Conservation (phyloP, 1,284 basidiomycete genomes). For the Ganoderma lingzhi region DNA sequence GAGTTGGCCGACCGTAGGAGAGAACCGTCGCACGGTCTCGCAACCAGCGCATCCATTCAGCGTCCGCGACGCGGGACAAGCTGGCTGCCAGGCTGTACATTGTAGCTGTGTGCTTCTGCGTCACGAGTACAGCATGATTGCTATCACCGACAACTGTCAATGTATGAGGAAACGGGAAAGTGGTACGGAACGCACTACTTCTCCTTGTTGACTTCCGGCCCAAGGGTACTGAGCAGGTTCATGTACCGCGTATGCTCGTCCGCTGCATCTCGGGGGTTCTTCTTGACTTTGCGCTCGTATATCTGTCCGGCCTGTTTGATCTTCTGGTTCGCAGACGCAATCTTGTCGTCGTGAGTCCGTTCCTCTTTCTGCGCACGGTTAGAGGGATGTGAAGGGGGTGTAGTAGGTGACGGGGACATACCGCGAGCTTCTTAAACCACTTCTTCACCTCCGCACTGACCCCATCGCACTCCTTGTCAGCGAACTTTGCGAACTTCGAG, state of each 20-base stretch:
- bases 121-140: conserved; percentile 70
- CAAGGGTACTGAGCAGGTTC: conserved; percentile 72
- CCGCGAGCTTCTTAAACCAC: conserved; percentile 84
- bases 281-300: conserved; percentile 84
- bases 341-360: conserved; percentile 74
- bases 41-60: conserved; percentile 79
- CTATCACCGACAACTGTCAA: conserved; percentile 46
- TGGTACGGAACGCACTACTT: conserved; percentile 63
- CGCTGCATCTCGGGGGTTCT: conserved; percentile 67
- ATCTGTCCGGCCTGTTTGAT: conserved; percentile 79
- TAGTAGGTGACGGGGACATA: conserved; percentile 40
- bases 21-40: conserved; percentile 70
- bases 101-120: conserved; percentile 64
- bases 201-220: conserved; percentile 79
- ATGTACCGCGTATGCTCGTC: conserved; percentile 83
- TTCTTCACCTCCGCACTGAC: conserved; percentile 77
- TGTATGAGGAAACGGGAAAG: conserved; percentile 6
- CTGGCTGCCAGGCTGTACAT: conserved; percentile 69
- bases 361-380: conserved; percentile 71
- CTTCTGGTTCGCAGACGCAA: conserved; percentile 71
- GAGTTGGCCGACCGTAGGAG: conserved; percentile 69
- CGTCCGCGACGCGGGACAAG: conserved; percentile 74
- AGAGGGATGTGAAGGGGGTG: conserved; percentile 5
- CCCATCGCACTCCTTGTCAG: conserved; percentile 74
- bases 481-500: conserved; percentile 74